These are phyloP conservation scores for Balakata baccata DNA, from an alignment of 345 rosid genomes.

Conservation along the genomic window DNA sequence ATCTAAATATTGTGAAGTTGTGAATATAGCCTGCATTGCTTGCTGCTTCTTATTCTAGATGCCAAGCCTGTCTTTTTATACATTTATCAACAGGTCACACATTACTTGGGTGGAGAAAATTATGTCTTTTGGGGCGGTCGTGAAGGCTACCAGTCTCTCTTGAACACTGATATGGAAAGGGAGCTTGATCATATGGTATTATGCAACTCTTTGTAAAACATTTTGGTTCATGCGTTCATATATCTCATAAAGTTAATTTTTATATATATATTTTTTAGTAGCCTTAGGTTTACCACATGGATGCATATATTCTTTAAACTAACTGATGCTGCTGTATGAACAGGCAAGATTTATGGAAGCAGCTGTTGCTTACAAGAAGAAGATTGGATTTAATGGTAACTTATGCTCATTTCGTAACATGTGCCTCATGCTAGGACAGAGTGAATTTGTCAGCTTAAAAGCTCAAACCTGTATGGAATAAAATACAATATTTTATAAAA, in stretches of 20 bases:
- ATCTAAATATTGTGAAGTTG: not conserved
- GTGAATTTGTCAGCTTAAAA: not conserved
- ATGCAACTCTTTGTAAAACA: not conserved
- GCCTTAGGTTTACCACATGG: not conserved
- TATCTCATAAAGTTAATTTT: not conserved
- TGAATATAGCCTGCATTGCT: not conserved
- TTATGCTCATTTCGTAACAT: conserved; percentile 6
- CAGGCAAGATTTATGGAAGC: conserved; percentile 84
- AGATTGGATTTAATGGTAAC: conserved; percentile 89
- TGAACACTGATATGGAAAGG: conserved; percentile 95
- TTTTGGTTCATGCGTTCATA: not conserved
- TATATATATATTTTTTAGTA: not conserved
- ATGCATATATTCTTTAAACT: not conserved
- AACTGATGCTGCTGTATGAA: not conserved
- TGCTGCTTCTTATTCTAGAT: not conserved
- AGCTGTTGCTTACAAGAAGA: conserved; percentile 88
- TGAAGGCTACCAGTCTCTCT: conserved; percentile 89
- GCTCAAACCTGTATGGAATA: not conserved
- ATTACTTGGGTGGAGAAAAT: conserved; percentile 95
- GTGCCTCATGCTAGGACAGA: not conserved
- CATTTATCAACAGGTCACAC: conserved; percentile 56
- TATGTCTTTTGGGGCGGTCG: conserved; percentile 99
- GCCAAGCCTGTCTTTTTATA: not conserved
- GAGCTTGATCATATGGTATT: conserved; percentile 84
- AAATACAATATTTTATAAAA: not conserved